Conservation (phyloP, 352 stramenopile species). For the Pythium brassicae region DNA sequence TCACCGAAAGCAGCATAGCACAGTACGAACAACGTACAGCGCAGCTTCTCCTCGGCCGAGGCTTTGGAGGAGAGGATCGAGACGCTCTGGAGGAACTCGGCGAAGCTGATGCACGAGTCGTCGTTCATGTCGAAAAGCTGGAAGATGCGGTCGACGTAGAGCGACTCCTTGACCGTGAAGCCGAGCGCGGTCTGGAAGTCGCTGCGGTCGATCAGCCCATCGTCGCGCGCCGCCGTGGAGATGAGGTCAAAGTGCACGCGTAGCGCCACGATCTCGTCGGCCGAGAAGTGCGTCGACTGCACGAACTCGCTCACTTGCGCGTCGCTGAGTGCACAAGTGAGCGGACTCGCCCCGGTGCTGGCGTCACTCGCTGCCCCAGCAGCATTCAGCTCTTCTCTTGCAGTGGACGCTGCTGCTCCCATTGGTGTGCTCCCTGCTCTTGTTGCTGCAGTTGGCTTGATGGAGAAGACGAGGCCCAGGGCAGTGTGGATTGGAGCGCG, state of each 20-base stretch:
- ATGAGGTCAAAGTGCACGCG: slow-evolving; percentile 67
- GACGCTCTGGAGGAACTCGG: slow-evolving; percentile 74
- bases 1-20: neutral
- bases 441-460: no score
- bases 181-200: slow-evolving; percentile 78
- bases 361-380: neutral
- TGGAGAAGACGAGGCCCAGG: neutral
- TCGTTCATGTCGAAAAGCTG: slow-evolving; percentile 75
- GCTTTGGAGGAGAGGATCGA: slow-evolving; percentile 71
- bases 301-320: slow-evolving; percentile 40
- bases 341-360: slow-evolving; percentile 1
- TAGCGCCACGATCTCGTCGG: slow-evolving; percentile 56
- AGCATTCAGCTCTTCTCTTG: slow-evolving; percentile 33
- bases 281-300: slow-evolving; percentile 44
- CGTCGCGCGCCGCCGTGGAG: slow-evolving; percentile 52
- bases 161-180: slow-evolving; percentile 75
- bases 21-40: slow-evolving; percentile 32
- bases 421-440: slow-evolving; percentile 18
- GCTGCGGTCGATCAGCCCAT: slow-evolving; percentile 69
- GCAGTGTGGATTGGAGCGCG: neutral
- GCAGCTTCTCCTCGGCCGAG: slow-evolving; percentile 60
- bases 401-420: slow-evolving; percentile 61
- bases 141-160: slow-evolving; percentile 82
- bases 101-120: slow-evolving; percentile 78
- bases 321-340: slow-evolving; percentile 53